Base-by-base conservation (phyloP, 2,329 filamentous ascomycete species). In the Pestalotiopsis sp. region DNA sequence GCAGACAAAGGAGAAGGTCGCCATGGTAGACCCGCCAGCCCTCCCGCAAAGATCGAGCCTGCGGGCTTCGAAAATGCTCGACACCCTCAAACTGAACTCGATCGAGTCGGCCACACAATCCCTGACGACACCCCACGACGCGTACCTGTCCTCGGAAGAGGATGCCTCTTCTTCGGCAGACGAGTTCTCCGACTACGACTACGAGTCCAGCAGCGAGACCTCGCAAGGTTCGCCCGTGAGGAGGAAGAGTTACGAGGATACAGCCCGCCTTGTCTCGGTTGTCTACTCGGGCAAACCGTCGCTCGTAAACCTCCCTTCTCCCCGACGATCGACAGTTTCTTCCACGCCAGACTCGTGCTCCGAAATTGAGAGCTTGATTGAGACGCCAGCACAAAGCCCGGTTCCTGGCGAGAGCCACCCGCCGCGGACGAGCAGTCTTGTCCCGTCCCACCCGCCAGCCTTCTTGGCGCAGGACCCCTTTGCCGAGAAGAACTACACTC, bases 81-180 rank as follows among this genome's bases (percentile, higher is more conserved):
- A 82, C 70, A 78, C 74, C 59, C 73, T 84, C 9, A 81, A 80
- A 73, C 73, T 82, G 38, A 75, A 77, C 67, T 75, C 76, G 62
- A 77, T 73, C 71, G 76, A 78, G 70, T 74, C 69, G 49, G 74
- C 74, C 65, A 76, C 68, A 45, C 73, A 78, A 31, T 74, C 80
- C 14, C 79, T 83, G 61, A 79, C 82, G 25, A 80, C 83, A 2
- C 86, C 88, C 5, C 88, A 90, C 76, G 86, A 89, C 68, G 75
- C 88, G 68, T 91, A 91, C 77, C 85, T 91, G 31, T 91, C 89
- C 2, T 90, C 88, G 0, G 89, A 91, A 72, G 89, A 91, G 75
- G 89, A 91, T 71, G 88, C 85, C 38, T 91, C 89, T 1, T 89
- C 89, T 1, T 88, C 86, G 20, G 86, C 87, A 60, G 89, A 89